phyloP scores from a whole-genome alignment of 495 filamentous ascomycete species.

The Xylaria nigripes region DNA sequence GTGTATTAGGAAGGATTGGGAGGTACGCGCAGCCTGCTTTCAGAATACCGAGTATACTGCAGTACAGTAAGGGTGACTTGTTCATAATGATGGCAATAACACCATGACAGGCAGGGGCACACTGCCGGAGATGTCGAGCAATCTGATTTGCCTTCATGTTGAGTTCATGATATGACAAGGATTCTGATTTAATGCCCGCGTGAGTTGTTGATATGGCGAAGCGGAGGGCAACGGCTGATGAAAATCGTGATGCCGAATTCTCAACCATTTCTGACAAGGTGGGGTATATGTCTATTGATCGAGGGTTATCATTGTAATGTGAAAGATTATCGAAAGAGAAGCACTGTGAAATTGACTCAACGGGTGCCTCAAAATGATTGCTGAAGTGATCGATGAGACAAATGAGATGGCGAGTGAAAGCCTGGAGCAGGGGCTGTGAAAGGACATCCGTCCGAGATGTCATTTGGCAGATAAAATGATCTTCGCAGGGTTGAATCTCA shows the following conservation, averaged over 20 bases:
- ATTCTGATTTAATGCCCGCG: slow-evolving; percentile 20
- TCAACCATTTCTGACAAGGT: slow-evolving; percentile 49
- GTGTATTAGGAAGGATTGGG: slow-evolving; percentile 58
- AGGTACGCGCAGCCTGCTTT: slow-evolving; percentile 70
- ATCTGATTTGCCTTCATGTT: slow-evolving; percentile 56
- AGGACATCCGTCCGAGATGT: slow-evolving; percentile 35
- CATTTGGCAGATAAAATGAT: slow-evolving; percentile 50
- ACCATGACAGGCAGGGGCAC: slow-evolving; percentile 39
- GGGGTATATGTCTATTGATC: slow-evolving; percentile 2
- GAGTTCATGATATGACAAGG: slow-evolving; percentile 55
- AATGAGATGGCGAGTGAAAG: slow-evolving; percentile 36
- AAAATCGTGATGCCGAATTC: slow-evolving; percentile 34
- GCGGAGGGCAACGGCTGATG: slow-evolving; percentile 49
- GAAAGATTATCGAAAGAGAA: slow-evolving; percentile 44
- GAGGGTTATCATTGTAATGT: slow-evolving; percentile 38
- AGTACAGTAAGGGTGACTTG: slow-evolving; percentile 59
- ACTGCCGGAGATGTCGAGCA: slow-evolving; percentile 45
- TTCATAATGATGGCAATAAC: slow-evolving; percentile 63
- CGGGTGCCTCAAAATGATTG: slow-evolving; percentile 21
- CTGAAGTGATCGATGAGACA: slow-evolving; percentile 34
- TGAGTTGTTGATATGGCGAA: slow-evolving; percentile 44
- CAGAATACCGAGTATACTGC: slow-evolving; percentile 59
- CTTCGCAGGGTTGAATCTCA: slow-evolving; percentile 55
- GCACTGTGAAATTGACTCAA: slow-evolving; percentile 21
- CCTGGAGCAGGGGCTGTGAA: slow-evolving; percentile 37